A percentile compares a stretch with the other conserved stretches of the same genome.
These are phyloP conservation scores for Neopestalotiopsis sp. DNA, from an alignment of 2,329 filamentous ascomycete species.

Conservation along the genomic window DNA sequence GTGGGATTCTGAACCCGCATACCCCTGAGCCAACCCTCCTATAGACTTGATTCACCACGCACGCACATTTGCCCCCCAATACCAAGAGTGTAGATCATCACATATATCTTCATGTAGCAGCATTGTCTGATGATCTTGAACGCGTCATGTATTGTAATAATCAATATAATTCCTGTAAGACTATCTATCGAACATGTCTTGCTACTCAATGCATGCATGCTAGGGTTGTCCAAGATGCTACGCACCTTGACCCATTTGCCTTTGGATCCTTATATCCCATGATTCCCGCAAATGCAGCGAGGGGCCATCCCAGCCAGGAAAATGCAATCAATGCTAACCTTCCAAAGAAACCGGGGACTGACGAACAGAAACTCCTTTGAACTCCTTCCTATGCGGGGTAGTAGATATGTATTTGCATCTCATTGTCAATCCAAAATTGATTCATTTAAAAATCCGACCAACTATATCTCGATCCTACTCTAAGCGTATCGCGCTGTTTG, in stretches of 20 bases:
- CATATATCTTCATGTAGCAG: too few relatives aligned
- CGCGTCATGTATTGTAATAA: neutral
- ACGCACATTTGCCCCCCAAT: too few relatives aligned
- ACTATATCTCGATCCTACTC: neutral
- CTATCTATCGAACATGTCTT: neutral
- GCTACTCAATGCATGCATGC: neutral
- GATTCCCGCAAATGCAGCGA: neutral
- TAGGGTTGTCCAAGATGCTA: neutral
- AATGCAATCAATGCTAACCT: neutral
- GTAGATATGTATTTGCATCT: neutral
- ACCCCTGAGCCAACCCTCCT: too few relatives aligned
- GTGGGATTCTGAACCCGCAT: too few relatives aligned
- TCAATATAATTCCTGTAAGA: neutral
- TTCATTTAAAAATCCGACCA: neutral
- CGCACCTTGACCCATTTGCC: neutral
- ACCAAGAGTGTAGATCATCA: too few relatives aligned
- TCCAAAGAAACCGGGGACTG: neutral
- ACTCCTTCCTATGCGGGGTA: slow-evolving; percentile 12
- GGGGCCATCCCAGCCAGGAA: neutral
- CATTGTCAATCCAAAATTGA: neutral
- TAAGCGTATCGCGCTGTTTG: slow-evolving; percentile 16
- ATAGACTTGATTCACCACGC: too few relatives aligned
- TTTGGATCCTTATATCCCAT: neutral
- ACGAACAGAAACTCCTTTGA: slow-evolving; percentile 2
- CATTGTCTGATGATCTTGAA: neutral